These are phyloP conservation scores for Saprolegnia parasitica DNA, from an alignment of 352 stramenopile genomes.

Conservation along the genomic window DNA sequence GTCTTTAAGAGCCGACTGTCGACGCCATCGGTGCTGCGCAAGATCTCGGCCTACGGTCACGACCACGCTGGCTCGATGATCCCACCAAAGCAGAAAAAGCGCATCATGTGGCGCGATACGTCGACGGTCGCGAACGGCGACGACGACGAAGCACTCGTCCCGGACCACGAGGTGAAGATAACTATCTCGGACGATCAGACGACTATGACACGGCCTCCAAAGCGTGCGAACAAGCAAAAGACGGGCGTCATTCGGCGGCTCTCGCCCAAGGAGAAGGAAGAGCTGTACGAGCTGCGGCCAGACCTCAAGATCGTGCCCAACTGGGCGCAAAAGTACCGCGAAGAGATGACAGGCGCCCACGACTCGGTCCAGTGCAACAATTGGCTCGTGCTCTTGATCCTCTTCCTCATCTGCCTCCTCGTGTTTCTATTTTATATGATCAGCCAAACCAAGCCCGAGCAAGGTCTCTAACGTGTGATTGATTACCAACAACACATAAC, in stretches of 20 bases:
- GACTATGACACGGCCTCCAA: conserved; percentile 36
- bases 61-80: conserved; percentile 46
- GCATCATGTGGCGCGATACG: conserved; percentile 67
- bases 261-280: conserved; percentile 76
- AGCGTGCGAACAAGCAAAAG: conserved; percentile 69
- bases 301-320: conserved; percentile 86
- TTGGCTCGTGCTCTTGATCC: conserved; percentile 74
- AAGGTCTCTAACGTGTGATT: not conserved
- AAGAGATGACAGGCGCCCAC: conserved; percentile 61
- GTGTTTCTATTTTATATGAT: conserved; percentile 50
- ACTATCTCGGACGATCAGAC: conserved; percentile 42
- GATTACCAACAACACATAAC: not conserved
- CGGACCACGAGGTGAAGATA: conserved; percentile 45
- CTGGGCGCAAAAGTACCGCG: conserved; percentile 84
- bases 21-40: conserved; percentile 60
- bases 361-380: conserved; percentile 67
- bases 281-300: conserved; percentile 71
- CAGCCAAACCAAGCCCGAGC: conserved; percentile 21
- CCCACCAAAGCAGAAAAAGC: conserved; percentile 41
- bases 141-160: conserved; percentile 40
- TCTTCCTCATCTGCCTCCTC: conserved; percentile 57
- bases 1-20: conserved; percentile 49
- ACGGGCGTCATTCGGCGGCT: conserved; percentile 73
- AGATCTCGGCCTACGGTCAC: conserved; percentile 67
- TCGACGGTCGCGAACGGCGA: conserved; percentile 65